Evolutionary conservation across 116 monocot species (phyloP).

Genomic region (Zostera marina): DNA sequence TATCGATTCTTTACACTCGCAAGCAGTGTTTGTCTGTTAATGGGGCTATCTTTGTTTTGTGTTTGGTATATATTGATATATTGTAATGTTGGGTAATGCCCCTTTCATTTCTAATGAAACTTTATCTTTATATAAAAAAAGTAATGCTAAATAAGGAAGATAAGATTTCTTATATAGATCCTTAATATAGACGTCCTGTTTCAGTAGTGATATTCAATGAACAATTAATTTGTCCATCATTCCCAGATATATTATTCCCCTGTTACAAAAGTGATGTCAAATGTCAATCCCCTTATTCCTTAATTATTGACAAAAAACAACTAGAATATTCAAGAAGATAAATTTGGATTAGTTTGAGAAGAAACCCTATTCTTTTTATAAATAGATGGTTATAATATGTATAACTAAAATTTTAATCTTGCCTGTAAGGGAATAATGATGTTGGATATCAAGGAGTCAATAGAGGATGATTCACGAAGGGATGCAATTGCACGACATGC

Average conservation of each 20-base stretch:
- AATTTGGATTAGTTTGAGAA: no score
- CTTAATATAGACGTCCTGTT: slow-evolving; percentile 90
- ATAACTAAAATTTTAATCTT: neutral
- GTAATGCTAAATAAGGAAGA: neutral
- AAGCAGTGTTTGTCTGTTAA: no score
- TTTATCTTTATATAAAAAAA: neutral
- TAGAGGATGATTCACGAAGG: slow-evolving; percentile 88
- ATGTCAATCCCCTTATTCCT: neutral
- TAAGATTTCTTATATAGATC: no score
- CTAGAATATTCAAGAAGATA: no score
- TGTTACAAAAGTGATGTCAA: slow-evolving; percentile 6
- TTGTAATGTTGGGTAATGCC: no score
- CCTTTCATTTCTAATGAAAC: no score
- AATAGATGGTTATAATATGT: neutral
- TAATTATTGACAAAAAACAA: no score
- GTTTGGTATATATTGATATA: no score
- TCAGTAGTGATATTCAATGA: slow-evolving; percentile 95
- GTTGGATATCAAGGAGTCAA: slow-evolving; percentile 90
- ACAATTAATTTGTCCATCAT: slow-evolving; percentile 70
- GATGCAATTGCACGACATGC: slow-evolving; percentile 93
- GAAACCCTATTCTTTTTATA: no score
- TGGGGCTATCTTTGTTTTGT: no score
- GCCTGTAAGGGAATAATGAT: slow-evolving; percentile 93
- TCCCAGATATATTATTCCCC: slow-evolving; percentile 74
- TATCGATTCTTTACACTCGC: no score